Base-by-base conservation (phyloP, 345 rosid species). In the Orychophragmus violaceus region DNA sequence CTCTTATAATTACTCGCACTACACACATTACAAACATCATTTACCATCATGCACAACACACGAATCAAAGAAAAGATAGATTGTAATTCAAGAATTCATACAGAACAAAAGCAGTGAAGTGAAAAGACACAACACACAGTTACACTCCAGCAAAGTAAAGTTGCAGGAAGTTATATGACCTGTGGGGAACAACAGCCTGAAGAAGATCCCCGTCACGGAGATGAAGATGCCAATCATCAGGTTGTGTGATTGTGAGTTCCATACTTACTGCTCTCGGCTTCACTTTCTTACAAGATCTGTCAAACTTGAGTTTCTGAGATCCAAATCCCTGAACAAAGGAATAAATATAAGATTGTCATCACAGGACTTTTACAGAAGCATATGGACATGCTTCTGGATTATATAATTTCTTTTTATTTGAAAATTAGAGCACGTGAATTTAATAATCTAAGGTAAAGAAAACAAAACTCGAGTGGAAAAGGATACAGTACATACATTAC, bases 161-260 rank as follows among this genome's bases (percentile, higher is more conserved):
- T 0, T 44, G 30, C 2, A 48, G 23, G 46, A 39, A 41, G 30
- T 6, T 56, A 39, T 14, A 64, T 4, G 35, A 86, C 96, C 96
- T 89, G 87, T 87, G 93, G 41, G 87, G 81, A 35, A 72, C 85
- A 82, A 89, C 89, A 54, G 80, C 93, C 28, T 82, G 69, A 69
- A 89, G 86, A 70, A 86, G 85, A 13, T 83, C 87, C 0, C 81
- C 84, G 1, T 89, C 90, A 5, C 96, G 96, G 57, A 89, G 90
- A 70, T 89, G 93, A 74, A 89, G 93, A 77, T 89, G 96, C 96
- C 96, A 87, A 59, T 88, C 96, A 74, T 89, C 96, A 1, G 96
- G 93, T 44, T 76, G 83, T 9, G 87, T 85, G 53, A 89, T 65
- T 17, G 82, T 82, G 29, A 89, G 87, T 68, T 86, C 96, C 96